These are phyloP conservation scores for Acorus gramineus DNA, from an alignment of 106 monocot species.

Conservation along the genomic window DNA sequence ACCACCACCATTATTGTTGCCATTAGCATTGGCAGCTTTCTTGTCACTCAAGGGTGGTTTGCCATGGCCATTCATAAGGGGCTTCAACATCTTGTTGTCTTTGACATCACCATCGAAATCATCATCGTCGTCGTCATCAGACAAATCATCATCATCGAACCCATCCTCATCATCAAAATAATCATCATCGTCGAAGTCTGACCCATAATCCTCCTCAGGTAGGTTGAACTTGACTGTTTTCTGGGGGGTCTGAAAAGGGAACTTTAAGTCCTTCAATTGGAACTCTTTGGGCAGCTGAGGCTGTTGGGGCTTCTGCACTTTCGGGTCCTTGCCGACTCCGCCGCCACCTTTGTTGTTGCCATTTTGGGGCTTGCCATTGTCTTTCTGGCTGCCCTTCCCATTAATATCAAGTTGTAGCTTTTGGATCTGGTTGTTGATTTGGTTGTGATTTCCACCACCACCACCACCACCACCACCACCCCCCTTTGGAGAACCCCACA, in stretches of 20 bases:
- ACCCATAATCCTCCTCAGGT: constrained; percentile 32
- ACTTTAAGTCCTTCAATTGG: constrained; percentile 45
- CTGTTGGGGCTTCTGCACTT: constrained; percentile 26
- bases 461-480: not conserved
- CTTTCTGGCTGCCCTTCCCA: constrained; percentile 13
- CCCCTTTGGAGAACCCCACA: constrained; percentile 20
- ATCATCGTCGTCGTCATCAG: constrained; percentile 37
- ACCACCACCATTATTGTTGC: constrained; percentile 12
- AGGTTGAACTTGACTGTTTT: constrained; percentile 50
- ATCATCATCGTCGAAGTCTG: constrained; percentile 23
- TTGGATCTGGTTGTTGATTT: constrained; percentile 17
- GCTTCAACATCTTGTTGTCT: constrained; percentile 29
- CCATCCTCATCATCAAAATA: constrained; percentile 26
- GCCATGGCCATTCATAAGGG: constrained; percentile 9
- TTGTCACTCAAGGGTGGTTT: constrained; percentile 15
- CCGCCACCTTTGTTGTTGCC: constrained; percentile 10
- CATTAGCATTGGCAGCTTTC: constrained; percentile 10
- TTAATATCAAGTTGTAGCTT: constrained; percentile 16
- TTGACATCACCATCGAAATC: constrained; percentile 48
- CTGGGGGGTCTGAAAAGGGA: constrained; percentile 37
- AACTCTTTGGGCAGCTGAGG: constrained; percentile 35
- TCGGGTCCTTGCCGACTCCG: constrained; percentile 24
- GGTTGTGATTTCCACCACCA: constrained; percentile 6
- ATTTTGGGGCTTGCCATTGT: constrained; percentile 14
- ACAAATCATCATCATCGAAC: constrained; percentile 18